Conservation (phyloP, 2,329 filamentous ascomycete species). For the Arthroderma sp. region DNA sequence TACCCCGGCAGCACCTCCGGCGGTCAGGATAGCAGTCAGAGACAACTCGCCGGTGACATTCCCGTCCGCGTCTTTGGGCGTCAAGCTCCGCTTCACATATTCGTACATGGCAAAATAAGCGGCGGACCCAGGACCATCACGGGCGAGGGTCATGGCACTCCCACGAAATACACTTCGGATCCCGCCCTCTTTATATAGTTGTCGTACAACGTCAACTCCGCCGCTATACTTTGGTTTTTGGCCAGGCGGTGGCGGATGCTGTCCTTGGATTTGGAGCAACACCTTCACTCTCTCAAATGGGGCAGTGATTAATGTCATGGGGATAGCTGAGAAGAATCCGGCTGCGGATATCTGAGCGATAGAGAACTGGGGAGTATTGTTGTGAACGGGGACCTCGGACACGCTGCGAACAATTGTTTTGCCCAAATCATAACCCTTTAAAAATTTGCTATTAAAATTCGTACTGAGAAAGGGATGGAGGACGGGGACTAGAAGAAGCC, state of each 20-base stretch:
- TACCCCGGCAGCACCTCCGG: constrained; percentile 80
- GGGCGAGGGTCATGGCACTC: constrained; percentile 75
- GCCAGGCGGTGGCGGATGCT: constrained; percentile 70
- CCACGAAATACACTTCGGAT: constrained; percentile 87
- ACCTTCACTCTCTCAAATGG: constrained; percentile 99
- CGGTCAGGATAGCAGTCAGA: constrained; percentile 68
- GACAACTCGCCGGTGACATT: constrained; percentile 66
- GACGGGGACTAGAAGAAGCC: constrained; percentile 9
- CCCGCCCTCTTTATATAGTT: constrained; percentile 85
- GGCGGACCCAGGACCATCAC: constrained; percentile 84
- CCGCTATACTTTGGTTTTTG: constrained; percentile 88
- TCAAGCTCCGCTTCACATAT: constrained; percentile 77
- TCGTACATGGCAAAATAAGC: constrained; percentile 98
- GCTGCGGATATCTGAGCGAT: constrained; percentile 83
- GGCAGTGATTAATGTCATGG: constrained; percentile 96
- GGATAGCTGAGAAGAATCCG: constrained; percentile 94
- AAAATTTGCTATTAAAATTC: constrained; percentile 16
- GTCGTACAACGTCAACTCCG: constrained; percentile 77
- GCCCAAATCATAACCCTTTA: constrained; percentile 84
- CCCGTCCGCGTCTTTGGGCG: constrained; percentile 66
- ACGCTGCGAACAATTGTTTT: constrained; percentile 69
- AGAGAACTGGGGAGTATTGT: constrained; percentile 53
- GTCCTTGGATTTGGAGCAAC: constrained; percentile 91
- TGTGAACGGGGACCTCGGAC: constrained; percentile 50
- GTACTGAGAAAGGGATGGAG: background rate